phyloP scores from a whole-genome alignment of 2,329 filamentous ascomycete genomes.

The Aquanectria penicillioides region DNA sequence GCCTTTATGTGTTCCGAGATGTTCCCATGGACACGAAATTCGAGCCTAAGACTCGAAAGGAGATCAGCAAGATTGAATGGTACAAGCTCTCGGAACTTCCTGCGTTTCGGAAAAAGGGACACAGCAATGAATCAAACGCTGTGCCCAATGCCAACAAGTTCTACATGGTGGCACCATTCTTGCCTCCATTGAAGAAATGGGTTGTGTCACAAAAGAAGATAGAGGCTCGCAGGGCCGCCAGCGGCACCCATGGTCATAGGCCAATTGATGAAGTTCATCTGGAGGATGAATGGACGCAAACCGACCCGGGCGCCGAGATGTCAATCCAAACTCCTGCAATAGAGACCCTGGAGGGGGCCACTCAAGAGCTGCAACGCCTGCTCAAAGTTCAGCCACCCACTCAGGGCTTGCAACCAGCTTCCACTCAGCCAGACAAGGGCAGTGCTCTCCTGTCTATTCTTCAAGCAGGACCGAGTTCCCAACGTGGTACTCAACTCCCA shows the following conservation, averaged over 20 bases:
- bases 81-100: conserved; percentile 90
- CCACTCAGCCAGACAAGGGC: conserved; percentile 55
- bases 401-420: conserved; percentile 55
- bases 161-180: conserved; percentile 97
- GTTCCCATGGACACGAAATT: conserved; percentile 89
- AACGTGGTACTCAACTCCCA: conserved; percentile 45
- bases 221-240: conserved; percentile 63
- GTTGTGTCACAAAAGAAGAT: conserved; percentile 83
- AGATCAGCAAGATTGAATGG: conserved; percentile 98
- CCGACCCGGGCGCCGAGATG: conserved; percentile 45
- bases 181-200: conserved; percentile 88
- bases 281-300: conserved; percentile 68
- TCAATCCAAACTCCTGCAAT: conserved; percentile 50
- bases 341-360: conserved; percentile 61
- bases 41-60: conserved; percentile 90
- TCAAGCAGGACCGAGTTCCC: conserved; percentile 47
- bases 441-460: conserved; percentile 64
- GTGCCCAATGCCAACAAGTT: conserved; percentile 82
- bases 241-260: conserved; percentile 53
- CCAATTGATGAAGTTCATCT: conserved; percentile 65
- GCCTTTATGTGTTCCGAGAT: conserved; percentile 90
- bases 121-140: conserved; percentile 64
- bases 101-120: conserved; percentile 74
- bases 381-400: conserved; percentile 65
- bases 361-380: conserved; percentile 62